A percentile compares a stretch with the other conserved stretches of the same genome.
Conservation (phyloP, 805 yeast genomes). For the Lipomyces sp. region DNA sequence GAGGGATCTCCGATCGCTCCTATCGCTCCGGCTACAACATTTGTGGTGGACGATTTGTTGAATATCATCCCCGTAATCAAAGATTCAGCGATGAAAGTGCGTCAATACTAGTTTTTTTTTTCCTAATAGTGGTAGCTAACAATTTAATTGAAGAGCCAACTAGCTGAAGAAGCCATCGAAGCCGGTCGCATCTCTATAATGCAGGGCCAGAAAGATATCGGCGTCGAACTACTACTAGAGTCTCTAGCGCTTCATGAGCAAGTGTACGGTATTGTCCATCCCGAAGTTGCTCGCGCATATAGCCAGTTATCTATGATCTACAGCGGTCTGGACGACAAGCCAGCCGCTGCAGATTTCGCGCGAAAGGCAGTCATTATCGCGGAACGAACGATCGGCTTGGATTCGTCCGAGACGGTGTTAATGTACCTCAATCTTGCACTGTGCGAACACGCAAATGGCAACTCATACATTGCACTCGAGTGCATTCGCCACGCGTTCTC, state of each 20-base stretch:
- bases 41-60: constrained; percentile 67
- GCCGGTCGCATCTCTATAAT: constrained; percentile 45
- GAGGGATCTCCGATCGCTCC: constrained; percentile 6
- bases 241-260: constrained; percentile 77
- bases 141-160: constrained; percentile 50
- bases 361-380: constrained; percentile 72
- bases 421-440: constrained; percentile 75
- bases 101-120: constrained; percentile 45
- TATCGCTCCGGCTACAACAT: constrained; percentile 46
- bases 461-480: constrained; percentile 64
- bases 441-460: constrained; percentile 66
- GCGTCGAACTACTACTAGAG: constrained; percentile 68
- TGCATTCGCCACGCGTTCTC: constrained; percentile 64
- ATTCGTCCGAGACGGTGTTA: constrained; percentile 74
- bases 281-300: constrained; percentile 75
- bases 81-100: constrained; percentile 54
- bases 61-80: constrained; percentile 77
- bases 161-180: constrained; percentile 70
- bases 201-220: constrained; percentile 52
- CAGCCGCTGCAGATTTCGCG: constrained; percentile 61
- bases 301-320: constrained; percentile 68
- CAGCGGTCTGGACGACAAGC: constrained; percentile 59
- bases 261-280: constrained; percentile 78
- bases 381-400: constrained; percentile 83
- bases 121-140: too few species aligned